These are phyloP conservation scores for Oenanthe sinensis DNA, from an alignment of 129 eudicot genomes.

Conservation along the genomic window DNA sequence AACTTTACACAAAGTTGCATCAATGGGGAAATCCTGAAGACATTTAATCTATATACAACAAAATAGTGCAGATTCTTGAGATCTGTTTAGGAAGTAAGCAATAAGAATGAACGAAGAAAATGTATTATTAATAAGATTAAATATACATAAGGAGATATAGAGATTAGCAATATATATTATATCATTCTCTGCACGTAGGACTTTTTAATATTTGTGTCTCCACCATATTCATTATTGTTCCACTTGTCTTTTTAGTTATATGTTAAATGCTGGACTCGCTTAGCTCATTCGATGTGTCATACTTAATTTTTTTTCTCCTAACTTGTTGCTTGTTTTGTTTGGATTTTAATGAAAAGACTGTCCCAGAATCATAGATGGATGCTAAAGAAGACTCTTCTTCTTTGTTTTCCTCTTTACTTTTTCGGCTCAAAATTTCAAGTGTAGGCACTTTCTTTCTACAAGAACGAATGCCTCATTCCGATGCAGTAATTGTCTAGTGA, in stretches of 20 bases:
- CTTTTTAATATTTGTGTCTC: not conserved
- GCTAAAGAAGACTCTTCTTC: not conserved
- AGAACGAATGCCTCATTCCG: not conserved
- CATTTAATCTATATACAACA: not conserved
- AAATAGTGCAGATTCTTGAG: conserved; percentile 10
- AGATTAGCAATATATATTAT: not conserved
- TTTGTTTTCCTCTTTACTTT: not conserved
- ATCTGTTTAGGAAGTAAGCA: conserved; percentile 2
- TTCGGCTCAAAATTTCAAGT: not conserved
- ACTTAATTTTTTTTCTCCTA: not conserved
- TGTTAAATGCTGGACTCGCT: not conserved
- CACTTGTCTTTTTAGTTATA: not conserved
- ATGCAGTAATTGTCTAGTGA: not conserved
- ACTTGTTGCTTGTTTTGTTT: not conserved
- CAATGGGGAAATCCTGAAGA: not conserved
- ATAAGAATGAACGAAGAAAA: not conserved
- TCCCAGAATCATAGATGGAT: not conserved
- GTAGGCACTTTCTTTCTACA: not conserved
- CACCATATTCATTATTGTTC: not conserved
- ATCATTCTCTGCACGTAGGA: not conserved
- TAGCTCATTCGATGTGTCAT: not conserved
- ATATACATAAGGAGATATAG: not conserved
- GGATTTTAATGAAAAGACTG: not conserved
- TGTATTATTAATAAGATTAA: not conserved
- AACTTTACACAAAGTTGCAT: not conserved